Conservation (phyloP, 1,284 basidiomycete species). For the Leucoagaricus sp. region DNA sequence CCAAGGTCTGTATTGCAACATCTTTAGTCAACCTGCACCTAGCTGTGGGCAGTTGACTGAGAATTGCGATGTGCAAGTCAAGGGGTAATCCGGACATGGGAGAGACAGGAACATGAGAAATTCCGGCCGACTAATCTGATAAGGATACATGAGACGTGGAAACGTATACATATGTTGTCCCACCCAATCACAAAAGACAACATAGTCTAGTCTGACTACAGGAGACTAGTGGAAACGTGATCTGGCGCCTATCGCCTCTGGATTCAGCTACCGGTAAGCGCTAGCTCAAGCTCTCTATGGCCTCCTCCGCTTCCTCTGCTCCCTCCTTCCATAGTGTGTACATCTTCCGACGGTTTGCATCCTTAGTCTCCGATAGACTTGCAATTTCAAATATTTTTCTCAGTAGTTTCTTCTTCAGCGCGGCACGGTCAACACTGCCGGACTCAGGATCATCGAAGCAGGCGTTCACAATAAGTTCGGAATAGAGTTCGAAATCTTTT, state of each 20-base stretch:
- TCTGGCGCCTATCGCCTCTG: slow-evolving; percentile 16
- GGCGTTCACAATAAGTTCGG: slow-evolving; percentile 48
- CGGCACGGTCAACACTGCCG: slow-evolving; percentile 32
- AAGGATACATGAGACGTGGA: no score
- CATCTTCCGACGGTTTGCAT: slow-evolving; percentile 79
- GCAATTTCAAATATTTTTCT: slow-evolving; percentile 75
- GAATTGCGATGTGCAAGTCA: slow-evolving; percentile 15
- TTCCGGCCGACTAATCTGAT: background rate
- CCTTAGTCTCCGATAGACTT: slow-evolving; percentile 70
- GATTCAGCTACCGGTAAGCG: no score
- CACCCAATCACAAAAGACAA: no score
- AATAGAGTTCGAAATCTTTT: slow-evolving; percentile 27
- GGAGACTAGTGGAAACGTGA: background rate
- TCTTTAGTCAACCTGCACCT: slow-evolving; percentile 6
- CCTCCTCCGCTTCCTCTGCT: slow-evolving; percentile 44
- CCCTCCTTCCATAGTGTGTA: slow-evolving; percentile 78
- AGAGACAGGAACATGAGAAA: background rate
- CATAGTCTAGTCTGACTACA: no score
- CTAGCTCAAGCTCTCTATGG: no score
- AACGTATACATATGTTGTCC: no score
- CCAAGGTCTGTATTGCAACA: slow-evolving; percentile 14
- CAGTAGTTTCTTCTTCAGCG: slow-evolving; percentile 62
- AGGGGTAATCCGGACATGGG: slow-evolving; percentile 11
- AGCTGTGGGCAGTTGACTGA: slow-evolving; percentile 13
- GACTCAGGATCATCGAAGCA: slow-evolving; percentile 46